Percentiles rank a stretch among this genome's conserved stretches.
phyloP scores from a whole-genome alignment of 2,329 filamentous ascomycete species.

The Lachnellula willkommii region DNA sequence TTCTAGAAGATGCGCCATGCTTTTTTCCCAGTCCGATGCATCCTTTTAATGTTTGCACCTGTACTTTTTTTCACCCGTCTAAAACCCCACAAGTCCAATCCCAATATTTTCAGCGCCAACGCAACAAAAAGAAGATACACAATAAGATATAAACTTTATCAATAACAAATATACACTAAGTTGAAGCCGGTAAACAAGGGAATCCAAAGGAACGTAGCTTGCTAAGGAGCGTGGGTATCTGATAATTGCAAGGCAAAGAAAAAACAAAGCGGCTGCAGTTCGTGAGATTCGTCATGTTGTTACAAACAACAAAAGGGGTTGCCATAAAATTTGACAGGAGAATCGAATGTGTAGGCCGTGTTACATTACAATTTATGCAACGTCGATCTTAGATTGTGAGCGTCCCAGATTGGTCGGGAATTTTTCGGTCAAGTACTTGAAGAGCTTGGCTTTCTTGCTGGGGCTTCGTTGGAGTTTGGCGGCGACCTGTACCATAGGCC shows the following conservation, averaged over 20 bases:
- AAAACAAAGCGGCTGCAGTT: background rate
- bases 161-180: conserved; percentile 5
- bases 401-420: conserved; percentile 29
- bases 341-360: conserved; percentile 1
- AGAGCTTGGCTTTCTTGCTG: conserved; percentile 30
- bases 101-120: background rate
- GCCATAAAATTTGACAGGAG: conserved; percentile 2
- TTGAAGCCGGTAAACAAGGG: conserved; percentile 4
- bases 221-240: conserved; percentile 28
- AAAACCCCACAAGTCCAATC: background rate
- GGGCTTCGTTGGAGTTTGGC: conserved; percentile 28
- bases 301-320: conserved; percentile 3
- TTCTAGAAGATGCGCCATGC: background rate
- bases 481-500: conserved; percentile 61
- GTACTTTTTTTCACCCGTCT: conserved; percentile 2
- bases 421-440: conserved; percentile 31
- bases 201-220: conserved; percentile 19
- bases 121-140: conserved; percentile 9
- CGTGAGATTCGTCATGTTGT: conserved; percentile 14
- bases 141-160: conserved; percentile 9
- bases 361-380: conserved; percentile 7
- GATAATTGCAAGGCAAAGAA: background rate
- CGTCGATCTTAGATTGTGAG: background rate
- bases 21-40: background rate
- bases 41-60: background rate